These are phyloP conservation scores for Monoraphidium neglectum DNA, from an alignment of 139 green algal genomes.

Conservation along the genomic window DNA sequence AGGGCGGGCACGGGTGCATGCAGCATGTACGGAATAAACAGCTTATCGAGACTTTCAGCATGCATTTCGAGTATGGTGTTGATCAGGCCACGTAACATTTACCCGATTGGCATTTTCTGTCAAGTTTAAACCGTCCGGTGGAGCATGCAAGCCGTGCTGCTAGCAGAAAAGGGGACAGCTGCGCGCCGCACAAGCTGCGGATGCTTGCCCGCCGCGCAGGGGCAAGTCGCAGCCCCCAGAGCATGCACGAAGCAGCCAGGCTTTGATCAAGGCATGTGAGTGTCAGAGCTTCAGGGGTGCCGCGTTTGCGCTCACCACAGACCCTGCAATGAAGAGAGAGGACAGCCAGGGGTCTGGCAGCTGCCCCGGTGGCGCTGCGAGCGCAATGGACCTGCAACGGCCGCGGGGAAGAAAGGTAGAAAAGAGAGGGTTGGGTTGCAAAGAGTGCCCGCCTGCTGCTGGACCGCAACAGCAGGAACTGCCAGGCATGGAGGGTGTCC, in stretches of 20 bases:
- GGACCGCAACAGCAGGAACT: too few species aligned
- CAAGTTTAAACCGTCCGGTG: not conserved
- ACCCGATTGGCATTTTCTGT: not conserved
- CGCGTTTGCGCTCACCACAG: conserved; percentile 70
- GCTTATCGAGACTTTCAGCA: not conserved
- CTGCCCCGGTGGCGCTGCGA: conserved; percentile 76
- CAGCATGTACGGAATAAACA: not conserved
- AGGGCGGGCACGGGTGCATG: not conserved
- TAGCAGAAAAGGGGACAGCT: not conserved
- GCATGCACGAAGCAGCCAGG: not conserved
- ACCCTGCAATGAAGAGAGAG: conserved; percentile 81
- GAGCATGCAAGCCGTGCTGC: not conserved
- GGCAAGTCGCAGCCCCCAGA: not conserved
- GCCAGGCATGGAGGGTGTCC: too few species aligned
- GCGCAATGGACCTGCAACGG: conserved; percentile 78
- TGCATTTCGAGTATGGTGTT: too few species aligned
- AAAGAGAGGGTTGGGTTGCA: not conserved
- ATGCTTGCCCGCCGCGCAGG: not conserved
- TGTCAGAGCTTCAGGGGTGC: conserved; percentile 1
- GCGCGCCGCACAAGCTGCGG: not conserved
- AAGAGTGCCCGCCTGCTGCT: not conserved
- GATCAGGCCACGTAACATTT: not conserved
- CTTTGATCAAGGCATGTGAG: not conserved
- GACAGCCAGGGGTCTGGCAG: conserved; percentile 76
- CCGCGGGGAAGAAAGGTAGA: not conserved